phyloP scores from a whole-genome alignment of 75 land plant genomes.

The Picea glauca region DNA sequence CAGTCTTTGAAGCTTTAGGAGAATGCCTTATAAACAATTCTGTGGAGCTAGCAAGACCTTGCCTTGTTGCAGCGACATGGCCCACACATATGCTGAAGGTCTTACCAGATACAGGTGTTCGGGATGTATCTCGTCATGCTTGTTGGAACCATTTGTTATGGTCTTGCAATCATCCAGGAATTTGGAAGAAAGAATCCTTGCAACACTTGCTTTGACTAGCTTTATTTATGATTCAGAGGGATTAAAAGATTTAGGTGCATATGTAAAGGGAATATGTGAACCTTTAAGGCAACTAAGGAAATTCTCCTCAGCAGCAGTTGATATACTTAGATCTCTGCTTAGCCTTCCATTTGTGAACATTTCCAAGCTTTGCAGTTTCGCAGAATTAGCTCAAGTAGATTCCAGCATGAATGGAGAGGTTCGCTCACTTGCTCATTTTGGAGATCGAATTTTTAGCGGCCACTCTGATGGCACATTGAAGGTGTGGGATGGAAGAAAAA shows the following conservation, averaged over 20 bases:
- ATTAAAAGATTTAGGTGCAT: slow-evolving; percentile 20
- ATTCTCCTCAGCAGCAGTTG: slow-evolving; percentile 33
- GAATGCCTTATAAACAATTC: slow-evolving; percentile 42
- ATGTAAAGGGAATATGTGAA: slow-evolving; percentile 46
- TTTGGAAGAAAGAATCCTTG: slow-evolving; percentile 44
- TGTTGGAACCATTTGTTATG: slow-evolving; percentile 29
- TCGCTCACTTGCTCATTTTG: slow-evolving; percentile 26
- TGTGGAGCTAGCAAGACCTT: slow-evolving; percentile 39
- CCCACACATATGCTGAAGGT: slow-evolving; percentile 30
- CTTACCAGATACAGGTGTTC: slow-evolving; percentile 43
- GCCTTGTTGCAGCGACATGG: slow-evolving; percentile 47
- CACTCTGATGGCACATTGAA: slow-evolving; percentile 63
- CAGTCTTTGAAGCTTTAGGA: slow-evolving; percentile 47
- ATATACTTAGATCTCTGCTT: slow-evolving; percentile 44
- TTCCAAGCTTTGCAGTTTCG: slow-evolving; percentile 47
- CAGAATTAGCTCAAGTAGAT: slow-evolving; percentile 37
- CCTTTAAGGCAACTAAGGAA: slow-evolving; percentile 50
- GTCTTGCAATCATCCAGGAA: slow-evolving; percentile 37
- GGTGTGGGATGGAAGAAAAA: slow-evolving; percentile 45
- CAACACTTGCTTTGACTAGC: slow-evolving; percentile 46
- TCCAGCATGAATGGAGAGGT: slow-evolving; percentile 33
- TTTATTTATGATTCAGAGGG: slow-evolving; percentile 55
- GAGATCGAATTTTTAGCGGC: slow-evolving; percentile 43
- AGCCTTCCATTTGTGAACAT: slow-evolving; percentile 16
- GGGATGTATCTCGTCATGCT: slow-evolving; percentile 23